Evolutionary conservation across 1,284 basidiomycete genomes (phyloP).

Genomic region (Serendipita sp.): DNA sequence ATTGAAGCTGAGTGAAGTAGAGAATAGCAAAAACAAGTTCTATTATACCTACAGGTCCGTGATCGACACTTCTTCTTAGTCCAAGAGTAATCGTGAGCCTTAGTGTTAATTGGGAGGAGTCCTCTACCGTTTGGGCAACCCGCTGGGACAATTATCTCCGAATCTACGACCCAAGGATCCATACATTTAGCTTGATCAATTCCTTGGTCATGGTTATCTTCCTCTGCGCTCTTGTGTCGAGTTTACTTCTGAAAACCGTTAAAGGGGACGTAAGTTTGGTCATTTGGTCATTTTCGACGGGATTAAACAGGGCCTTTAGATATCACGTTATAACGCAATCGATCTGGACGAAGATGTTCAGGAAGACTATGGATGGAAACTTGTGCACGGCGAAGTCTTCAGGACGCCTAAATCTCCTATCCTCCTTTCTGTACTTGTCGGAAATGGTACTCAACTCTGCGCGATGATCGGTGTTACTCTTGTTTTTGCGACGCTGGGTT

Average conservation of each 20-base stretch:
- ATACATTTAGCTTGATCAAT: constrained; percentile 82
- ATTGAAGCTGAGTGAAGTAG: constrained; percentile 48
- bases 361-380: constrained; percentile 98
- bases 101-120: constrained; percentile 36
- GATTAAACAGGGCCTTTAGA: constrained; percentile 38
- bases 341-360: constrained; percentile 86
- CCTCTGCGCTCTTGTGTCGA: constrained; percentile 85
- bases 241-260: constrained; percentile 79
- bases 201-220: constrained; percentile 83
- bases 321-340: constrained; percentile 90
- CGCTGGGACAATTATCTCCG: constrained; percentile 93
- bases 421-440: constrained; percentile 72
- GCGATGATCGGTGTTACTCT: constrained; percentile 86
- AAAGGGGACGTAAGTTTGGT: constrained; percentile 64
- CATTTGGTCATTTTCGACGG: constrained; percentile 28
- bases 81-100: background rate
- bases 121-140: constrained; percentile 80
- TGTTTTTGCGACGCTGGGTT: constrained; percentile 93
- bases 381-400: constrained; percentile 94
- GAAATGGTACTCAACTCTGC: constrained; percentile 81
- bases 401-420: constrained; percentile 68
- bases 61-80: background rate
- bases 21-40: constrained; percentile 24
- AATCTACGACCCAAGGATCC: constrained; percentile 65
- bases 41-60: constrained; percentile 33